phyloP scores from a whole-genome alignment of 2,329 filamentous ascomycete genomes.

The Apiospora marii region DNA sequence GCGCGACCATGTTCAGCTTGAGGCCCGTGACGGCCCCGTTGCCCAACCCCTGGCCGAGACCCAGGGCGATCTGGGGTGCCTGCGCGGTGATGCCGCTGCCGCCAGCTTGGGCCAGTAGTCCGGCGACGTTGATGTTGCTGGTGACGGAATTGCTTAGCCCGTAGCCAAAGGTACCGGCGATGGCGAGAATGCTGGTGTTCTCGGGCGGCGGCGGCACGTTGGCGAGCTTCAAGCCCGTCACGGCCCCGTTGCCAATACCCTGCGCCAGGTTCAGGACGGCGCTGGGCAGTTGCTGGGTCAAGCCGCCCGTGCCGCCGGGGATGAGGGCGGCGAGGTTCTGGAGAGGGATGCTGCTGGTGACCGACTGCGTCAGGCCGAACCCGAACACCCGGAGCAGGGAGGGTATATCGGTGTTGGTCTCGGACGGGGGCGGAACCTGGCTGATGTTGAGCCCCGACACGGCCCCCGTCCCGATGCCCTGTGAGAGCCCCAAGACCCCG shows the following conservation, averaged over 20 bases:
- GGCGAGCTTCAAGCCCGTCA: constrained; percentile 32
- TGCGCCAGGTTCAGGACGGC: constrained; percentile 25
- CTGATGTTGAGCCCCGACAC: constrained; percentile 28
- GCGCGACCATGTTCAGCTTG: constrained; percentile 27
- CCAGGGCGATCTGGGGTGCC: neutral
- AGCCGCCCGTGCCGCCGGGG: constrained; percentile 9
- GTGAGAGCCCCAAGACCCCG: constrained; percentile 28
- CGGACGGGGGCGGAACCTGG: constrained; percentile 23
- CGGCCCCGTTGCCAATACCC: constrained; percentile 28
- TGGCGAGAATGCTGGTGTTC: constrained; percentile 29
- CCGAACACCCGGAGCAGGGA: constrained; percentile 26
- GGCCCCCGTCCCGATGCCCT: constrained; percentile 32
- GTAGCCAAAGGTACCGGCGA: constrained; percentile 35
- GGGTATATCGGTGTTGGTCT: constrained; percentile 15
- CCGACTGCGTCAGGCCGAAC: constrained; percentile 30
- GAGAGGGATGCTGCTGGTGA: constrained; percentile 28
- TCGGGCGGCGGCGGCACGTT: constrained; percentile 26
- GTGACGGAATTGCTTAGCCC: constrained; percentile 34
- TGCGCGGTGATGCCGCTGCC: neutral
- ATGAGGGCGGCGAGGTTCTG: constrained; percentile 25
- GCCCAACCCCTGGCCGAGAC: constrained; percentile 22
- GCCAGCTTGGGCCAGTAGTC: neutral
- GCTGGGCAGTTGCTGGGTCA: constrained; percentile 27
- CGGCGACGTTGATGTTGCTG: constrained; percentile 30
- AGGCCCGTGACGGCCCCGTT: constrained; percentile 33